Evolutionary conservation across 805 yeast species (phyloP).

Genomic region (Sporopachydermia quercuum): DNA sequence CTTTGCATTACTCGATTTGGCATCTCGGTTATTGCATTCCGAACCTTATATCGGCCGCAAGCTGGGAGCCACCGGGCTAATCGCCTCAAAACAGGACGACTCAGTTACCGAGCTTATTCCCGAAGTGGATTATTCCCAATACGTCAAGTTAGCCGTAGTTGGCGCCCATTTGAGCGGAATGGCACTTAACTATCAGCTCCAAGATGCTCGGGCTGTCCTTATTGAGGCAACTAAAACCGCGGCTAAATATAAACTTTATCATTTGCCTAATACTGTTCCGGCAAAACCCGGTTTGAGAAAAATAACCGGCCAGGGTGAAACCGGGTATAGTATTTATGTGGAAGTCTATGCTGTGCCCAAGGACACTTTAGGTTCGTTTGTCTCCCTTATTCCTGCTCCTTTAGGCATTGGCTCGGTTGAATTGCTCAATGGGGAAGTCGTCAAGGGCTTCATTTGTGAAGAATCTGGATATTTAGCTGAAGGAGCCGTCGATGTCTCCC

Average conservation of each 20-base stretch:
- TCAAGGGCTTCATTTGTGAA: conserved; percentile 91
- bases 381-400: conserved; percentile 85
- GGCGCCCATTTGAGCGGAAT: conserved; percentile 90
- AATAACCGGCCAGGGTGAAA: conserved; percentile 24
- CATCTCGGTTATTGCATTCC: conserved; percentile 48
- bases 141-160: conserved; percentile 75
- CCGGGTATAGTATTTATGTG: conserved; percentile 49
- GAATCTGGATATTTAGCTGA: conserved; percentile 63
- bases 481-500: conserved; percentile 65
- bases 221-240: conserved; percentile 56
- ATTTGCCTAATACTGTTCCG: conserved; percentile 61
- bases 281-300: conserved; percentile 82
- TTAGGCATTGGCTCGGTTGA: conserved; percentile 91
- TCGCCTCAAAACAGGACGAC: conserved; percentile 6
- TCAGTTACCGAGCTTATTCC: conserved; percentile 26
- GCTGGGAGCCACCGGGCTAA: conserved; percentile 36
- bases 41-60: conserved; percentile 32
- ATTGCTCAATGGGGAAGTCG: conserved; percentile 64
- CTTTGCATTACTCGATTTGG: conserved; percentile 75
- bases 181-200: conserved; percentile 88
- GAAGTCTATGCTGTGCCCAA: conserved; percentile 78
- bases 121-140: conserved; percentile 22
- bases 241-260: conserved; percentile 57
- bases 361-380: conserved; percentile 68
- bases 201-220: conserved; percentile 65